phyloP scores from a whole-genome alignment of 2,329 filamentous ascomycete genomes.

The Arthrobotrys megalospora region DNA sequence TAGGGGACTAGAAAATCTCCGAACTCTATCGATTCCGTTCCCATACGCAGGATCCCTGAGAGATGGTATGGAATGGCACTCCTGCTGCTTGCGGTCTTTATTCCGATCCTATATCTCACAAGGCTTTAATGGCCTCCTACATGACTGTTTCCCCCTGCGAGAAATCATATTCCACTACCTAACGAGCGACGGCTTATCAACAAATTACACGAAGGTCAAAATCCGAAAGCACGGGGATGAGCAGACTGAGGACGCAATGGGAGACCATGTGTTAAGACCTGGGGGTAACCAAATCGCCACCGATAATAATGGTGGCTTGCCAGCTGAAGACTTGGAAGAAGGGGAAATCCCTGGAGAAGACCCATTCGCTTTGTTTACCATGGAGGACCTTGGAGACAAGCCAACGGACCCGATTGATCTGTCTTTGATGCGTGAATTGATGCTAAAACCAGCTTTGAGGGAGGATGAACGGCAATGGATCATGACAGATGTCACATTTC shows the following conservation, averaged over 20 bases:
- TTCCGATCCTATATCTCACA: background rate
- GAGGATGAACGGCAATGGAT: background rate
- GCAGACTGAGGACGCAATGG: background rate
- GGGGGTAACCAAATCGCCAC: no score
- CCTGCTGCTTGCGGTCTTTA: constrained; percentile 13
- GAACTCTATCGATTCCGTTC: constrained; percentile 23
- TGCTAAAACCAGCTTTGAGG: background rate
- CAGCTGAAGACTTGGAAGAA: background rate
- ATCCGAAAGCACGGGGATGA: background rate
- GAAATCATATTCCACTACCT: constrained; percentile 21
- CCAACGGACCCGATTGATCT: constrained; percentile 25
- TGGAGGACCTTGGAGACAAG: constrained; percentile 30
- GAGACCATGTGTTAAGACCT: background rate
- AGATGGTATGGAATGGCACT: no score
- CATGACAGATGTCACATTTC: background rate
- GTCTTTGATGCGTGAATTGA: constrained; percentile 16
- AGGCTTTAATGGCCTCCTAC: background rate
- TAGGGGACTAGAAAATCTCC: background rate
- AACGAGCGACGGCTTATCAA: background rate
- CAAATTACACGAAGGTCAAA: constrained; percentile 5
- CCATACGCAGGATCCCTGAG: background rate
- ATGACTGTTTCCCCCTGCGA: background rate
- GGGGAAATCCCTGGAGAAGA: background rate
- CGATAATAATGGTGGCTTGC: no score
- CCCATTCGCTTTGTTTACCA: background rate